A percentile compares a stretch with the other conserved stretches of the same genome.
phyloP scores from a whole-genome alignment of 768 basidiomycete species.

The Kwoniella shandongensis region DNA sequence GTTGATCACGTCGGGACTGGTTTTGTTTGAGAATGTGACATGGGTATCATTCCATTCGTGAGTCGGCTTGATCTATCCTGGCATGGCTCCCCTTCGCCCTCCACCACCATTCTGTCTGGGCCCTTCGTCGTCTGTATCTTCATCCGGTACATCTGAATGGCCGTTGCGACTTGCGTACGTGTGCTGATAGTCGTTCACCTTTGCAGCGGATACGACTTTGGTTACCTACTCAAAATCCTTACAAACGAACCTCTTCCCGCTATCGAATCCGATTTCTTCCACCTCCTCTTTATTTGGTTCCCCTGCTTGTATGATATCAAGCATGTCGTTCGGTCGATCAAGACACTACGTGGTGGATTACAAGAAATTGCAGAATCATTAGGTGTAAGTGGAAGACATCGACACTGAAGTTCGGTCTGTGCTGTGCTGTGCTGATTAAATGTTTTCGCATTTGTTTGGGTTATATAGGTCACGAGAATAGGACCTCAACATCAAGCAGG shows the following conservation, averaged over 20 bases:
- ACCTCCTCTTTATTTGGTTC: constrained; percentile 85
- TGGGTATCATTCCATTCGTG: constrained; percentile 99
- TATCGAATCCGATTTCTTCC: constrained; percentile 86
- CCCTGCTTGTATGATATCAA: constrained; percentile 97
- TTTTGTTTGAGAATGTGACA: constrained; percentile 79
- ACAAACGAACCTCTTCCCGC: constrained; percentile 75
- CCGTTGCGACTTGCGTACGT: neutral
- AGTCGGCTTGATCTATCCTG: no score
- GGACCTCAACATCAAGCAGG: constrained; percentile 93
- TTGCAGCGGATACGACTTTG: constrained; percentile 93
- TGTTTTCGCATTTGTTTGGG: no score
- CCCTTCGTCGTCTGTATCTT: neutral
- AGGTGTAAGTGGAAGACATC: constrained; percentile 70
- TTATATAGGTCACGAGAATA: constrained; percentile 82
- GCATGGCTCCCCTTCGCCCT: neutral
- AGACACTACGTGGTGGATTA: constrained; percentile 78
- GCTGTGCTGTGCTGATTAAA: neutral
- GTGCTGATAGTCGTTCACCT: neutral
- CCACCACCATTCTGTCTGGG: neutral
- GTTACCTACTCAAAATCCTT: constrained; percentile 93
- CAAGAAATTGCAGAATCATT: constrained; percentile 96
- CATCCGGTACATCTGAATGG: neutral
- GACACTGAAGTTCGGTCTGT: no score
- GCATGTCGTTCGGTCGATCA: constrained; percentile 83
- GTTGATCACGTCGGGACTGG: constrained; percentile 93